phyloP scores from a whole-genome alignment of 306 rosid genomes.

The Comarum palustre region DNA sequence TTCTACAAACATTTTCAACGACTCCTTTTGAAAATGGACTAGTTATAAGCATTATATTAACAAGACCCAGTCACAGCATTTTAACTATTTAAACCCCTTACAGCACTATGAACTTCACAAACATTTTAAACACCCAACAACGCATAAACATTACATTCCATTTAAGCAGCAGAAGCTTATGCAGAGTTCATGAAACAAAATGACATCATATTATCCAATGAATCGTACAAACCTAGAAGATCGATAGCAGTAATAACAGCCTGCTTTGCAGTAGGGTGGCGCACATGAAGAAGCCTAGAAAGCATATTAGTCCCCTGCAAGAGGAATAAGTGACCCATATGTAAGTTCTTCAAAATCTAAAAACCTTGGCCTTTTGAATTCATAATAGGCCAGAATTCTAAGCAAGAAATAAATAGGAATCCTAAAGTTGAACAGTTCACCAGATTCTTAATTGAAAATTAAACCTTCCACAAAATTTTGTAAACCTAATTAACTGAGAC shows the following conservation, averaged over 20 bases:
- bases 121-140: background rate
- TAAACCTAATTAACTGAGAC: background rate
- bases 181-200: background rate
- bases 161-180: background rate
- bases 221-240: conserved; percentile 63
- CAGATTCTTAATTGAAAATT: background rate
- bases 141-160: background rate
- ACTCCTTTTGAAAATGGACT: background rate
- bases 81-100: background rate
- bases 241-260: conserved; percentile 96
- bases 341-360: background rate
- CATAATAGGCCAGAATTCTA: background rate
- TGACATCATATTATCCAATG: background rate
- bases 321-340: conserved; percentile 5
- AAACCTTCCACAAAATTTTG: background rate
- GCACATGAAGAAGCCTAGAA: conserved; percentile 88
- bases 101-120: background rate
- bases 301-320: conserved; percentile 93
- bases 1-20: background rate
- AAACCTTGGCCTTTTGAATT: too few relatives aligned
- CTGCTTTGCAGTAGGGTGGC: conserved; percentile 86
- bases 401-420: background rate
- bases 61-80: background rate
- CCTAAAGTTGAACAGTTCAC: background rate
- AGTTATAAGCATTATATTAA: background rate